Evolutionary conservation across 1,139 yeast genomes (phyloP).

Genomic region (Candida dubliniensis): DNA sequence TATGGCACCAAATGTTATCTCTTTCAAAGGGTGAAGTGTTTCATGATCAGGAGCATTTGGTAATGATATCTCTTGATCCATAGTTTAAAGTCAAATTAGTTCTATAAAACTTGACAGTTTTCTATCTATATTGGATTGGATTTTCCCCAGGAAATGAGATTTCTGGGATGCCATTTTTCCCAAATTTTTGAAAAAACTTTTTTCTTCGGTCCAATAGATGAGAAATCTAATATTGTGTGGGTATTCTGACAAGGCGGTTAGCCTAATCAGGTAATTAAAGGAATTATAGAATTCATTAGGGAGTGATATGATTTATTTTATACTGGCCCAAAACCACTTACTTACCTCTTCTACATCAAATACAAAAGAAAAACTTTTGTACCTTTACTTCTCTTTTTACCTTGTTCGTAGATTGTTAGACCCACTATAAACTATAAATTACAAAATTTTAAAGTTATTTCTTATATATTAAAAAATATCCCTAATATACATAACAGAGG

Average conservation of each 20-base stretch:
- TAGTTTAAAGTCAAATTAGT: neutral
- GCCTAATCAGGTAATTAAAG: neutral
- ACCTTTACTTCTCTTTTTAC: neutral
- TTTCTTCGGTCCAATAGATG: no score
- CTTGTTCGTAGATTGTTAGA: no score
- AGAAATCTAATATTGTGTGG: neutral
- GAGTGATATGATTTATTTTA: no score
- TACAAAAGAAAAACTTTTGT: no score
- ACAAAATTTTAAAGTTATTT: neutral
- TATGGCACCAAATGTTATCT: constrained; percentile 47
- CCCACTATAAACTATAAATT: constrained; percentile 3
- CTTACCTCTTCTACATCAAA: no score
- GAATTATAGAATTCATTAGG: no score
- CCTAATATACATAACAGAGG: constrained; percentile 1
- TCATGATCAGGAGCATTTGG: constrained; percentile 3
- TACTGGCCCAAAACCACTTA: no score
- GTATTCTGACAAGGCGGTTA: neutral
- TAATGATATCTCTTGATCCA: neutral
- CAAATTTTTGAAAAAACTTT: no score
- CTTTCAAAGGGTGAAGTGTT: constrained; percentile 31
- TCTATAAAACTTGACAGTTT: neutral
- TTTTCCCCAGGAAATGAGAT: neutral
- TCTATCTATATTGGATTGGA: neutral
- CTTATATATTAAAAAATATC: constrained; percentile 2
- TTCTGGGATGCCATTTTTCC: no score